phyloP scores from a whole-genome alignment of 164 flowering plant species.

The Platanus orientalis region DNA sequence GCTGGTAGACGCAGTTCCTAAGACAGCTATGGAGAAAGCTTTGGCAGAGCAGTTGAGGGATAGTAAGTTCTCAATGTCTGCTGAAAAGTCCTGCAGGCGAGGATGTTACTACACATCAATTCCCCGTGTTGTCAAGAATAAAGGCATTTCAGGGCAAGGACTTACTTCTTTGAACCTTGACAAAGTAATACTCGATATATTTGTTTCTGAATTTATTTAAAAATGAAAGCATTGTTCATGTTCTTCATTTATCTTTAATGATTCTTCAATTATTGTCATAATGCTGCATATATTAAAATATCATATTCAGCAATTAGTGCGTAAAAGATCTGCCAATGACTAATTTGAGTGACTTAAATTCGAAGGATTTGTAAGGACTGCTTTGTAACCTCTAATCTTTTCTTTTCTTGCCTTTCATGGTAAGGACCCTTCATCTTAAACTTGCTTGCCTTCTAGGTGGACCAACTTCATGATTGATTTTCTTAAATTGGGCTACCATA shows the following conservation, averaged over 20 bases:
- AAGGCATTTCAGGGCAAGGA: conserved; percentile 58
- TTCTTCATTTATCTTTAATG: not conserved
- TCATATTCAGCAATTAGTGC: too few relatives aligned
- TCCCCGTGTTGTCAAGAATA: conserved; percentile 69
- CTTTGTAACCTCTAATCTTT: too few relatives aligned
- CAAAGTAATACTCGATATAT: conserved; percentile 45
- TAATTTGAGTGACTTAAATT: too few relatives aligned
- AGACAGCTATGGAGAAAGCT: conserved; percentile 58
- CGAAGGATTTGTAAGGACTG: too few relatives aligned
- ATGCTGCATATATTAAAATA: too few relatives aligned
- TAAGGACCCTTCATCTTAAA: too few relatives aligned
- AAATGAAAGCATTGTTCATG: not conserved
- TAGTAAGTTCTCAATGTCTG: conserved; percentile 41
- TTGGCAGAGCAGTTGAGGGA: conserved; percentile 59
- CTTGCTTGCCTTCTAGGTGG: too few relatives aligned
- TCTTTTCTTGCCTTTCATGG: too few relatives aligned
- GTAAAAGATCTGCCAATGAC: too few relatives aligned
- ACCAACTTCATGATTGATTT: too few relatives aligned
- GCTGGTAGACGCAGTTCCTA: conserved; percentile 35
- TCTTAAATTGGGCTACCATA: too few relatives aligned
- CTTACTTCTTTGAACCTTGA: conserved; percentile 89
- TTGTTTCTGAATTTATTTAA: not conserved
- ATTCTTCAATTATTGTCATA: not conserved
- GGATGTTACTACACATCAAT: conserved; percentile 78
- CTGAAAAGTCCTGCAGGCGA: conserved; percentile 30